phyloP scores from a whole-genome alignment of 2,329 filamentous ascomycete genomes.

The Neonectria faginata region DNA sequence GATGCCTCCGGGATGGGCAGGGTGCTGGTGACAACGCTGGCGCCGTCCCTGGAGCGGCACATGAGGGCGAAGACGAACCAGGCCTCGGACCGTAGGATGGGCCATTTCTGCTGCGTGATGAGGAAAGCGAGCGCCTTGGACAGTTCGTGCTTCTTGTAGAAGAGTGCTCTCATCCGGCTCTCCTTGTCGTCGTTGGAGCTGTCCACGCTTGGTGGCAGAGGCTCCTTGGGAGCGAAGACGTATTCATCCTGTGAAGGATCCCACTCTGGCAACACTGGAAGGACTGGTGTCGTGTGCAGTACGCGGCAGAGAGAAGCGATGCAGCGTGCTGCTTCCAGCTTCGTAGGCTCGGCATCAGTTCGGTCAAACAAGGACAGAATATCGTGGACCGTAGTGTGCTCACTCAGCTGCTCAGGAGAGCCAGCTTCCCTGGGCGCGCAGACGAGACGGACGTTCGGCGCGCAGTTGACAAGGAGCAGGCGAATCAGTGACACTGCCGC shows the following conservation, averaged over 20 bases:
- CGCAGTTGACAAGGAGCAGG: conserved; percentile 65
- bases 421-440: conserved; percentile 56
- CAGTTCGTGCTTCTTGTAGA: conserved; percentile 62
- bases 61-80: conserved; percentile 74
- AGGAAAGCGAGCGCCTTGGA: conserved; percentile 61
- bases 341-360: conserved; percentile 62
- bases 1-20: conserved; percentile 58
- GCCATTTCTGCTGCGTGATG: conserved; percentile 68
- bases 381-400: conserved; percentile 51
- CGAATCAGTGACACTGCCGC: conserved; percentile 68
- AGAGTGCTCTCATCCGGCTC: conserved; percentile 46
- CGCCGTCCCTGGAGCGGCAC: conserved; percentile 63
- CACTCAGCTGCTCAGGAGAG: conserved; percentile 35
- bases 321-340: conserved; percentile 69
- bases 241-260: conserved; percentile 46
- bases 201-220: conserved; percentile 1
- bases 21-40: conserved; percentile 57
- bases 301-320: conserved; percentile 65
- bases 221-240: conserved; percentile 22
- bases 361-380: conserved; percentile 54
- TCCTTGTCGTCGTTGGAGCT: conserved; percentile 31
- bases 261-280: conserved; percentile 51
- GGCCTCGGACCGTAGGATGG: conserved; percentile 68
- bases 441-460: conserved; percentile 63
- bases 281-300: conserved; percentile 58